Base-by-base conservation (phyloP, 345 rosid species). In the Luvunga scandens region DNA sequence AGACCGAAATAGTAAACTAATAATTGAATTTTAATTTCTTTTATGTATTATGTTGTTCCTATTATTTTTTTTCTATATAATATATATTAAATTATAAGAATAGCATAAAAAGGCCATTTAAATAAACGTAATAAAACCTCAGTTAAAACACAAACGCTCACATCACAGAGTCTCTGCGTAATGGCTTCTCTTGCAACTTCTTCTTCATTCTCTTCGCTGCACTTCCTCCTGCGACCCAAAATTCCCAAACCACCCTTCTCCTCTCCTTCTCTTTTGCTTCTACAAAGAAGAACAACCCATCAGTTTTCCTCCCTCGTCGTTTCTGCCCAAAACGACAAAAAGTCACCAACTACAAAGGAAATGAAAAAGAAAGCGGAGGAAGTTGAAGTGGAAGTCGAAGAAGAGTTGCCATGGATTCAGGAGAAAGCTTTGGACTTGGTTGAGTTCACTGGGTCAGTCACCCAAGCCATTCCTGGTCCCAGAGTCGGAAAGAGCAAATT, bases 381-480 rank as follows among this genome's bases (percentile, higher is more conserved):
- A 56, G 87, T 78, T 31, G 90, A 87, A 57, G 89, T 86, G n/a
- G 95, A 90, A 80, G 94, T 90, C 61, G 98, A 92, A 81, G 97
- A 94, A 83, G 97, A 96, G 59, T 79, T 96, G 85, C 86, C 94
- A 0, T 96, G 98, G 97, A 89, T 96, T 87, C 97, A 94, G 66
- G 97, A 92, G 86, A 96, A 96, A 84, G 97, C 98, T 0, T 81
- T 92, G 81, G 97, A 92, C 89, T 69, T 96, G 67, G 98, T 92
- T 66, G 92, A 96, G 88, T 91, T 92, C 85, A 96, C 97, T 27
- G 97, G 99, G 27, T 88, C 99, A 0, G 94, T 94, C 61, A 86
- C 97, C 73, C 95, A 94, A 79, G 97, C 99, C 56, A 84, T 96
- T 79, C 99, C 98, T 6, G 99, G 99, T 4, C 99, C 99, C 14